Evolutionary conservation across 2,329 filamentous ascomycete species (phyloP).

Genomic region (Parafenestella ontariensis): DNA sequence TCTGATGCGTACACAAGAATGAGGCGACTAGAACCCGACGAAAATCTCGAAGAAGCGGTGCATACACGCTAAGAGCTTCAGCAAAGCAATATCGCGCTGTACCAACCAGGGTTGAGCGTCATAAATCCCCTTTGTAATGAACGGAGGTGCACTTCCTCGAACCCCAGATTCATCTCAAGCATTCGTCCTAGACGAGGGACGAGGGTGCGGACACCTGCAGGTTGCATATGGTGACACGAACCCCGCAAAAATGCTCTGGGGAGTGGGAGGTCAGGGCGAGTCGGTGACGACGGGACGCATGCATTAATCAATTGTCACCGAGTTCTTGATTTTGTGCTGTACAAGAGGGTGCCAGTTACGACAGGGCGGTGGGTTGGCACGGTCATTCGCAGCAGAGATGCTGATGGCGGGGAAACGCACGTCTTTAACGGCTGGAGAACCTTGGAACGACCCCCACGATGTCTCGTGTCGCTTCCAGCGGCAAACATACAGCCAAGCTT

Average conservation of each 20-base stretch:
- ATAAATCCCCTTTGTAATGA: background rate
- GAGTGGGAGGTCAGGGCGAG: background rate
- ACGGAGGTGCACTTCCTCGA: conserved; percentile 5
- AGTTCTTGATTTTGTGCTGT: background rate
- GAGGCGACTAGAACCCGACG: conserved; percentile 3
- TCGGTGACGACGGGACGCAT: background rate
- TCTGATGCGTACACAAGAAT: background rate
- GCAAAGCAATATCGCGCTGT: conserved; percentile 4
- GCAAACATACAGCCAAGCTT: conserved; percentile 17
- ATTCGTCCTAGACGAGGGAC: background rate
- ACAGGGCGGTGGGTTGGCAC: background rate
- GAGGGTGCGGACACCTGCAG: conserved; percentile 12
- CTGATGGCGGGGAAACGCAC: background rate
- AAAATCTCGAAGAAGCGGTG: background rate
- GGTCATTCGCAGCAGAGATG: background rate
- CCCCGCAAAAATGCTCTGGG: conserved; percentile 11
- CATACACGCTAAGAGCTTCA: conserved; percentile 2
- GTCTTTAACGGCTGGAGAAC: background rate
- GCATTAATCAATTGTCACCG: background rate
- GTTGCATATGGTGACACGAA: conserved; percentile 11
- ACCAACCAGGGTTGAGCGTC: background rate
- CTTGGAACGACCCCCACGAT: conserved; percentile 18
- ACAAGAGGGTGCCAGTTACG: conserved; percentile 9
- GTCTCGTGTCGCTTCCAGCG: conserved; percentile 19
- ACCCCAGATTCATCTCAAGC: conserved; percentile 5